Conservation (phyloP, 257 asterid species). For the Buddleja alternifolia region DNA sequence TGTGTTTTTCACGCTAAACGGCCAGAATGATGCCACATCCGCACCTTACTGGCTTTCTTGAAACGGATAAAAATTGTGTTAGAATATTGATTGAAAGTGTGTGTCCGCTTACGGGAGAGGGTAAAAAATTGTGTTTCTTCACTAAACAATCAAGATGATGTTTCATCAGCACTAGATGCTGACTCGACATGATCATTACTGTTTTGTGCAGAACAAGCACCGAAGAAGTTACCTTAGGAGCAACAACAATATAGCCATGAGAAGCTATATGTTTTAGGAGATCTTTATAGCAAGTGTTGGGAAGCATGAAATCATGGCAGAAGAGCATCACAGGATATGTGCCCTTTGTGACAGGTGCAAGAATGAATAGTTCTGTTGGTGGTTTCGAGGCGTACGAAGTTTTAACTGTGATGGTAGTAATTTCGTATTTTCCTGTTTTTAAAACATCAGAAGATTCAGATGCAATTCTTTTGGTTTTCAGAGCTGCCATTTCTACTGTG, state of each 20-base stretch:
- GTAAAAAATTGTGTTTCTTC: too few species aligned
- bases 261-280: slow-evolving; percentile 59
- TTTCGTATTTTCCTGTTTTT: slow-evolving; percentile 38
- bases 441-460: slow-evolving; percentile 46
- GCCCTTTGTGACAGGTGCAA: slow-evolving; percentile 41
- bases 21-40: too few species aligned
- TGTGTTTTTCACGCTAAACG: too few species aligned
- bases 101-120: too few species aligned
- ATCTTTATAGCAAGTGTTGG: slow-evolving; percentile 40
- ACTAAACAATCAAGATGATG: too few species aligned
- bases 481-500: not conserved
- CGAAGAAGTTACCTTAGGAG: slow-evolving; percentile 47
- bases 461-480: not conserved
- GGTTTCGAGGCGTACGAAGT: slow-evolving; percentile 31
- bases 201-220: too few species aligned
- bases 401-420: slow-evolving; percentile 24
- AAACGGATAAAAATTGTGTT: too few species aligned
- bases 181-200: too few species aligned
- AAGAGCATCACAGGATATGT: slow-evolving; percentile 54
- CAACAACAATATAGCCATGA: slow-evolving; percentile 58
- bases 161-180: too few species aligned
- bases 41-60: too few species aligned
- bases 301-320: slow-evolving; percentile 50
- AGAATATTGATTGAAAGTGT: too few species aligned
- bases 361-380: slow-evolving; percentile 38